These are phyloP conservation scores for Parastagonospora avenae DNA, from an alignment of 2,329 filamentous ascomycete genomes.

Conservation along the genomic window DNA sequence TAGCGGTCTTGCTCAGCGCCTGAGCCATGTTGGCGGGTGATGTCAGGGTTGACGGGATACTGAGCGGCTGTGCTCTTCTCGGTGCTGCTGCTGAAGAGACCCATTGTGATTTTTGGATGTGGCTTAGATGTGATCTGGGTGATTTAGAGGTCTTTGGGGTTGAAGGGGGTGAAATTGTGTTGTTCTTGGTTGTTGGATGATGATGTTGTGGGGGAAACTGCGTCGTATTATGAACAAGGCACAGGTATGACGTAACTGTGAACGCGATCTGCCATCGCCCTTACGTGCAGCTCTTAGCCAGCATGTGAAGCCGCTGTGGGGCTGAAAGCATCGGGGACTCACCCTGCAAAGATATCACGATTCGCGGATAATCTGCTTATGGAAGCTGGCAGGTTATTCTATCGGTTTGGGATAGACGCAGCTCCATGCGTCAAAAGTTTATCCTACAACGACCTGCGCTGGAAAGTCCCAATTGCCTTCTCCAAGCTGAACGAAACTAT, in stretches of 20 bases:
- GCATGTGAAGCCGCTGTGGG: neutral
- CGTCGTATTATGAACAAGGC: neutral
- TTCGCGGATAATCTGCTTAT: no score
- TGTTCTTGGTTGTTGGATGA: neutral
- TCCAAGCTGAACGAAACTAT: no score
- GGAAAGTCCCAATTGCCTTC: no score
- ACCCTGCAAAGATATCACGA: no score
- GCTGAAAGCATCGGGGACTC: no score
- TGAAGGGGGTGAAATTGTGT: neutral
- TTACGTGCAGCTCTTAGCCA: neutral
- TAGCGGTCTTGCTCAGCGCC: conserved; percentile 43
- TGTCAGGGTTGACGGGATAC: conserved; percentile 28
- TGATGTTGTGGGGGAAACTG: neutral
- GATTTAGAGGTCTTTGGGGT: neutral
- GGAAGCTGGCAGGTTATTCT: no score
- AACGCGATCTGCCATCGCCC: neutral
- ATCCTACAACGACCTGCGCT: no score
- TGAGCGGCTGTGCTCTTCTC: conserved; percentile 24
- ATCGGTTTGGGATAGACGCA: no score
- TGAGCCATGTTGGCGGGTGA: conserved; percentile 32
- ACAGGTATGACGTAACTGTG: conserved; percentile 1
- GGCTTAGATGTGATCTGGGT: neutral
- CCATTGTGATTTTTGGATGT: conserved; percentile 22
- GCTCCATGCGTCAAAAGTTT: no score
- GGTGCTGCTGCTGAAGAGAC: conserved; percentile 29